Evolutionary conservation across 495 filamentous ascomycete species (phyloP), one percentile per base, ranked within the genome.

Genomic region (Xylaria venustula): DNA sequence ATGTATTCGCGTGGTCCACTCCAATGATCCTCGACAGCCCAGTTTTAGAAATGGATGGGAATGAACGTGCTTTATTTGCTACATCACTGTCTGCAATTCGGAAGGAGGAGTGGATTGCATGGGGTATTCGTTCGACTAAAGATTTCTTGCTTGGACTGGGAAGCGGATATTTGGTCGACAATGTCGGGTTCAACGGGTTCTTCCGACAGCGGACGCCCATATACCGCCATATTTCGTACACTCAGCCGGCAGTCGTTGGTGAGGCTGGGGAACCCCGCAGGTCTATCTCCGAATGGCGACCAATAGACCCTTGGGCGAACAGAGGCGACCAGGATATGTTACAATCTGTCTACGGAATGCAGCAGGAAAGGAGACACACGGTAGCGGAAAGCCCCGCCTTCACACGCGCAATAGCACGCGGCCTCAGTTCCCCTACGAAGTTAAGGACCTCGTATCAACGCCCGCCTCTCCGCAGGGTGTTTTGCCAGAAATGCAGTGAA

Each of bases 401-500:
- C 51, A 56, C 65, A 14, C 75, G 75, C 28, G 70, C 69, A 22
- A 71, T 65, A 23, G 65, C 74, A 30, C 70, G 71, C 22, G 74
- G 73, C 3, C 64, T 73, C 36, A 76, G 67, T 15, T 79, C 78
- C 6, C 77, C 76, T 34, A 67, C 81, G 11, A 90, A 92, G 58
- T 83, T 87, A 80, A 89, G 78, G 70, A 81, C 73, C 8, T 81
- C 88, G 0, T 90, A 95, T 61, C 83, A 88, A 62, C 88, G 93
- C 45, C 91, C 90, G 17, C 82, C 83, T 20, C 88, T 92, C 36
- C 83, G 85, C 19, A 91, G 94, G 64, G 88, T 94, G 17, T 85
- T 83, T 63, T 98, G 93, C 69, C 74, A 74, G 6, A 79, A 88
- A 52, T 98, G 93, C 74, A 85, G 87, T 57, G 86, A 90, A 63